These are phyloP conservation scores for Salinomyces thailandicus DNA, from an alignment of 2,329 filamentous ascomycete species.

Conservation along the genomic window DNA sequence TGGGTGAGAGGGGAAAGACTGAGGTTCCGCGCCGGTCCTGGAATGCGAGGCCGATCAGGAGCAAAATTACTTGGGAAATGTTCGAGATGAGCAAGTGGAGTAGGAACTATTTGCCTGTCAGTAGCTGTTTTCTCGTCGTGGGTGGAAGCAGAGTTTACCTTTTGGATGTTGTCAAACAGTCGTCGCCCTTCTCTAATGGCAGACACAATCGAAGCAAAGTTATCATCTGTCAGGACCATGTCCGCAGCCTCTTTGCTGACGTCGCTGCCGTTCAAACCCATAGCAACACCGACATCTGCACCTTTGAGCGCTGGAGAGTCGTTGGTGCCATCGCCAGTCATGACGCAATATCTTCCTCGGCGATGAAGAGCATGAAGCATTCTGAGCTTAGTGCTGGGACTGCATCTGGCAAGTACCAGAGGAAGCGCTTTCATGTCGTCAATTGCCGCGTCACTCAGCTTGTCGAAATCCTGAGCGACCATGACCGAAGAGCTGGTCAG, in stretches of 20 bases:
- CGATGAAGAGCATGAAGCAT: constrained; percentile 38
- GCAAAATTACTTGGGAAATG: constrained; percentile 38
- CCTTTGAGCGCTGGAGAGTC: constrained; percentile 36
- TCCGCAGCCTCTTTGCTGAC: constrained; percentile 36
- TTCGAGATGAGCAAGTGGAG: constrained; percentile 40
- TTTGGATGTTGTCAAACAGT: constrained; percentile 39
- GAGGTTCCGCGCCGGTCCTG: constrained; percentile 34
- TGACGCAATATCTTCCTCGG: constrained; percentile 31
- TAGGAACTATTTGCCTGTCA: no score
- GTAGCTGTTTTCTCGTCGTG: no score
- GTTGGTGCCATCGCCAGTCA: constrained; percentile 39
- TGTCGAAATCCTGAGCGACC: constrained; percentile 36
- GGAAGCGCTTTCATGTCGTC: constrained; percentile 33
- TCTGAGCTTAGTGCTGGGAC: constrained; percentile 37
- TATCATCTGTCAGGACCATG: constrained; percentile 35
- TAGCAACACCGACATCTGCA: constrained; percentile 37
- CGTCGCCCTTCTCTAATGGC: constrained; percentile 36
- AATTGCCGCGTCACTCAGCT: constrained; percentile 32
- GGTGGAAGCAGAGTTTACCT: constrained; percentile 9
- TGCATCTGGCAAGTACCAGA: constrained; percentile 37
- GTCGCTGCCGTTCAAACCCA: constrained; percentile 34
- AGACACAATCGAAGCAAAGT: constrained; percentile 36
- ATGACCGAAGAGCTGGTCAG: constrained; percentile 28
- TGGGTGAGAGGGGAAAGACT: constrained; percentile 36
- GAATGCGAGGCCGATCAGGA: constrained; percentile 38